Conservation (phyloP, 176 grass and related monocot genomes). For the Cenchrus fungigraminus region DNA sequence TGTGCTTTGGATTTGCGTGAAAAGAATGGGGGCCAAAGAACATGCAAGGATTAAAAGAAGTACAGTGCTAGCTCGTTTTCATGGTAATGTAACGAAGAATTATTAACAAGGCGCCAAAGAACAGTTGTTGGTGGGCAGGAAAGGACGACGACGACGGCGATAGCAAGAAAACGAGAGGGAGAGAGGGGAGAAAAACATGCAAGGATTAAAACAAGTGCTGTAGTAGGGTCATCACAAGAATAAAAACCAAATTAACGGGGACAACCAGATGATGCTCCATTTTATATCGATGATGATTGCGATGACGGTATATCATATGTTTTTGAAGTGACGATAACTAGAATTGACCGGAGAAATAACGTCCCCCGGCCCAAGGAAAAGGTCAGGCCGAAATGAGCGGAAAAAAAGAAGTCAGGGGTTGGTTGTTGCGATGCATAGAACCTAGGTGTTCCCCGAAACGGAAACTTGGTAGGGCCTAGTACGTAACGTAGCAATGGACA, state of each 20-base stretch:
- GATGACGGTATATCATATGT: not conserved
- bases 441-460: slow-evolving; percentile 19
- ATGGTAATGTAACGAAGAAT: not conserved
- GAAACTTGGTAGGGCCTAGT: not conserved
- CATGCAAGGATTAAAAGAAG: not conserved
- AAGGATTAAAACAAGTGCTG: too few relatives aligned
- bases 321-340: not conserved
- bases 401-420: too few relatives aligned
- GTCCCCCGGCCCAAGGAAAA: too few relatives aligned
- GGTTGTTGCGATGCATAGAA: slow-evolving; percentile 1
- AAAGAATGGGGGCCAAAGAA: not conserved
- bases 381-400: too few relatives aligned
- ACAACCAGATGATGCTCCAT: not conserved
- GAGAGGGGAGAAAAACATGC: too few relatives aligned
- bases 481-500: not conserved
- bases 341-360: too few relatives aligned
- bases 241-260: not conserved
- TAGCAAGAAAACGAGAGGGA: not conserved
- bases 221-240: not conserved
- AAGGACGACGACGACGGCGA: not conserved
- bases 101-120: not conserved
- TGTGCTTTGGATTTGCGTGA: too few relatives aligned
- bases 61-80: not conserved
- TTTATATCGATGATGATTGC: slow-evolving; percentile 5
- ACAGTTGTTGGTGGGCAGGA: not conserved